Percentiles rank a stretch among this genome's conserved stretches.
Evolutionary conservation across 768 basidiomycete genomes (phyloP).

Genomic region (Pisolithus orientalis): DNA sequence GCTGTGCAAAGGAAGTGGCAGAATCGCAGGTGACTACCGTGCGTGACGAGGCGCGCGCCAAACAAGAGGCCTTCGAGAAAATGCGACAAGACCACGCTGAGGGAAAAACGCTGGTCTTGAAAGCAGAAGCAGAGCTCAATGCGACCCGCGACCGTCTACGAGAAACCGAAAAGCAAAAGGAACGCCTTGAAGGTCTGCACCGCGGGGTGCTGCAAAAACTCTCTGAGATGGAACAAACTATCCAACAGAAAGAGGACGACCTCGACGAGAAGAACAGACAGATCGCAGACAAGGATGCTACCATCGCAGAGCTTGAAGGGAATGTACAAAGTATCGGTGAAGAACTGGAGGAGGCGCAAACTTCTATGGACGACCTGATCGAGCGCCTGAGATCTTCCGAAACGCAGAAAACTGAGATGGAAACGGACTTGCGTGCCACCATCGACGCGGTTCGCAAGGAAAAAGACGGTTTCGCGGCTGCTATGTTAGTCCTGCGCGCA

Average conservation of each 20-base stretch:
- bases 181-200: neutral
- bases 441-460: neutral
- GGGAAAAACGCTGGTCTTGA: neutral
- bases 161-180: neutral
- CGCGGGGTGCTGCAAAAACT: neutral
- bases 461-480: neutral
- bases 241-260: neutral
- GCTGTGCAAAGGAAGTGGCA: neutral
- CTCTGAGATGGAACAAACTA: neutral
- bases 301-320: slow-evolving; percentile 10
- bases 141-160: neutral
- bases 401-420: neutral
- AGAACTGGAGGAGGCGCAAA: neutral
- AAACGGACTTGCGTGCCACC: neutral
- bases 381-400: neutral
- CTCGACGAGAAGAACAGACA: slow-evolving; percentile 7
- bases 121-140: neutral
- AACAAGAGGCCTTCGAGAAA: neutral
- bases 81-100: neutral
- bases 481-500: neutral
- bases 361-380: neutral
- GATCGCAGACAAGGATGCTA: slow-evolving; percentile 5
- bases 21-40: neutral
- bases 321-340: neutral
- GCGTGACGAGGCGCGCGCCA: neutral